These are phyloP conservation scores for Metschnikowia anglica DNA, from an alignment of 805 yeast species.

Conservation along the genomic window DNA sequence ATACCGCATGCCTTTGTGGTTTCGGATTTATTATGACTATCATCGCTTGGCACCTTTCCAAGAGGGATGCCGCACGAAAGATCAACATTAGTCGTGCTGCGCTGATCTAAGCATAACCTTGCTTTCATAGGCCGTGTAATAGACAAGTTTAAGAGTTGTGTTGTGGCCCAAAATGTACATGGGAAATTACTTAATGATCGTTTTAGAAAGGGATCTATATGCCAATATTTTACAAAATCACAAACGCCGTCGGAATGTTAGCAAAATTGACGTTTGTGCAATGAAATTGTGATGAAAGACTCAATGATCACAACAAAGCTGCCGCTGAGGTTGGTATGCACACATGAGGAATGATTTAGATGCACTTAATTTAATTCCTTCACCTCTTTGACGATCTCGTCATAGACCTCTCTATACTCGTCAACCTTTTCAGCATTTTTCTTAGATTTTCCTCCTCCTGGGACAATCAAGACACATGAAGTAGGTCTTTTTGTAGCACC, in stretches of 20 bases:
- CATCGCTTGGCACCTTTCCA: conserved; percentile 26
- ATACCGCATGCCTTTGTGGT: conserved; percentile 31
- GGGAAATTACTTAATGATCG: conserved; percentile 2
- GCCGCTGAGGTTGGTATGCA: background rate
- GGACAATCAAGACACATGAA: conserved; percentile 94
- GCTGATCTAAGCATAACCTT: too few relatives aligned
- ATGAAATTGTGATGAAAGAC: background rate
- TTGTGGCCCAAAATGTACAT: too few relatives aligned
- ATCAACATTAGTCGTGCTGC: too few relatives aligned
- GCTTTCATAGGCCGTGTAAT: too few relatives aligned
- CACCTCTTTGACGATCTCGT: conserved; percentile 93
- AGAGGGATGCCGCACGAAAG: conserved; percentile 26
- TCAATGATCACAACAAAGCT: background rate
- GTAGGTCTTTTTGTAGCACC: conserved; percentile 99
- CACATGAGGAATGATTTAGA: background rate
- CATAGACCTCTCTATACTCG: conserved; percentile 89
- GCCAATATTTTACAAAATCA: conserved; percentile 16
- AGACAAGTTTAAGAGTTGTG: background rate
- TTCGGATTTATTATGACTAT: conserved; percentile 33
- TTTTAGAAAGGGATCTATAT: conserved; percentile 8
- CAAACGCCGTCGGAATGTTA: background rate
- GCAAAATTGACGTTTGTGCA: background rate
- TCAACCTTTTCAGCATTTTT: conserved; percentile 67
- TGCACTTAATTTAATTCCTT: conserved; percentile 30
- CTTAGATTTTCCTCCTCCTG: conserved; percentile 87